These are phyloP conservation scores for Crithidia sp. DNA, from an alignment of 208 protist species.

Conservation along the genomic window DNA sequence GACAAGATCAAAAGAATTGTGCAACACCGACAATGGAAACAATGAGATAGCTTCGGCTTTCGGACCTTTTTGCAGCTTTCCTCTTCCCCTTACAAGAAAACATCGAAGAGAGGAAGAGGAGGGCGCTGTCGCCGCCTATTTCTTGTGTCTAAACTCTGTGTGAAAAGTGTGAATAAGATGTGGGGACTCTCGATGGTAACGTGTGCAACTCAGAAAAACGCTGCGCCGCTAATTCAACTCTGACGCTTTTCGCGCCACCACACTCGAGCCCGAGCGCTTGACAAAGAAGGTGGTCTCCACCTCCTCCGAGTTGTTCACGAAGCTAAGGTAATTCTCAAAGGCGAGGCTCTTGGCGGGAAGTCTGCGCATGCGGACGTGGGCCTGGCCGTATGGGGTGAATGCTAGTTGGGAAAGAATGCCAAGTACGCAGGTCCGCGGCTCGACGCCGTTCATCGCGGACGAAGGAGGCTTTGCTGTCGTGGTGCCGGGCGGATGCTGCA, in stretches of 20 bases:
- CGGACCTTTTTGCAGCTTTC: too few relatives aligned
- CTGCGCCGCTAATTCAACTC: conserved; percentile 24
- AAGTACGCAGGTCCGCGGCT: conserved; percentile 34
- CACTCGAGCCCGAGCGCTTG: conserved; percentile 24
- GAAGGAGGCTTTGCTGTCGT: conserved; percentile 17
- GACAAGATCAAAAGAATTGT: too few relatives aligned
- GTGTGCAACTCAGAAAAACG: neutral
- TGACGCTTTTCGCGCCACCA: conserved; percentile 18
- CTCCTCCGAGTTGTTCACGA: conserved; percentile 38
- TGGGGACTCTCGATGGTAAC: too few relatives aligned
- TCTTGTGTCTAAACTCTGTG: too few relatives aligned
- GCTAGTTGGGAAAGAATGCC: conserved; percentile 53
- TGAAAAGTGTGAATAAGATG: too few relatives aligned
- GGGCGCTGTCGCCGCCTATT: too few relatives aligned
- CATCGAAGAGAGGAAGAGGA: neutral
- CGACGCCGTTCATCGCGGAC: conserved; percentile 1
- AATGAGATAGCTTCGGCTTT: too few relatives aligned
- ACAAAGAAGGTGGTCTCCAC: conserved; percentile 40
- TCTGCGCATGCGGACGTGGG: conserved; percentile 46
- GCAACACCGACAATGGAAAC: too few relatives aligned
- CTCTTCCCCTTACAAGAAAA: neutral
- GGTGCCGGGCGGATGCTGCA: conserved; percentile 9
- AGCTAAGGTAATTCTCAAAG: conserved; percentile 62
- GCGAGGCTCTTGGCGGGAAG: conserved; percentile 42
- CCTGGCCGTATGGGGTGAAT: conserved; percentile 40